Conservation (phyloP, 306 rosid species). For the Pachyrhizus erosus region DNA sequence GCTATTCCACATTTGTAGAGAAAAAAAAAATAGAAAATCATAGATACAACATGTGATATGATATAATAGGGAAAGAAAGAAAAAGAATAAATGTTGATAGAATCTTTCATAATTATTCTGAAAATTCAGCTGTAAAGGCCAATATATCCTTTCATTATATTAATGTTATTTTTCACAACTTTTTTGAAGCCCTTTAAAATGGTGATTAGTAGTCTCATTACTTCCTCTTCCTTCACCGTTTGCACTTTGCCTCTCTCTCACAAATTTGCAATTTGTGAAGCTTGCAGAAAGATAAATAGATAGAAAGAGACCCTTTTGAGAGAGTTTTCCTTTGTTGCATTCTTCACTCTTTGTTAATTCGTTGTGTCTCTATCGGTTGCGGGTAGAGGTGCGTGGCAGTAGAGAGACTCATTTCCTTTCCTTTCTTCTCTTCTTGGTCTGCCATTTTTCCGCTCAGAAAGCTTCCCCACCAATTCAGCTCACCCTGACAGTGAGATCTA, state of each 20-base stretch:
- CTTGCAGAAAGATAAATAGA: neutral
- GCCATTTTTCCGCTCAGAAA: conserved; percentile 51
- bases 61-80: neutral
- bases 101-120: neutral
- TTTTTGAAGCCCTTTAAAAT: neutral
- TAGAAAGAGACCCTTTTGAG: conserved; percentile 26
- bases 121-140: neutral
- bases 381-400: conserved; percentile 64
- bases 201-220: neutral
- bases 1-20: neutral
- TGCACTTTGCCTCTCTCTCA: neutral
- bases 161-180: neutral
- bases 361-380: conserved; percentile 67
- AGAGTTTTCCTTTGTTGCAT: conserved; percentile 21
- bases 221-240: conserved; percentile 12
- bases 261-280: neutral
- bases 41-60: neutral
- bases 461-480: conserved; percentile 56
- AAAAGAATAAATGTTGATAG: too few species aligned
- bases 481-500: conserved; percentile 14
- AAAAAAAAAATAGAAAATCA: neutral
- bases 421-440: neutral
- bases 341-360: conserved; percentile 6
- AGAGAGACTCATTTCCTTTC: conserved; percentile 22
- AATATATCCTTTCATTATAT: neutral